Conservation (phyloP, 257 asterid species). For the Cruciata laevipes region DNA sequence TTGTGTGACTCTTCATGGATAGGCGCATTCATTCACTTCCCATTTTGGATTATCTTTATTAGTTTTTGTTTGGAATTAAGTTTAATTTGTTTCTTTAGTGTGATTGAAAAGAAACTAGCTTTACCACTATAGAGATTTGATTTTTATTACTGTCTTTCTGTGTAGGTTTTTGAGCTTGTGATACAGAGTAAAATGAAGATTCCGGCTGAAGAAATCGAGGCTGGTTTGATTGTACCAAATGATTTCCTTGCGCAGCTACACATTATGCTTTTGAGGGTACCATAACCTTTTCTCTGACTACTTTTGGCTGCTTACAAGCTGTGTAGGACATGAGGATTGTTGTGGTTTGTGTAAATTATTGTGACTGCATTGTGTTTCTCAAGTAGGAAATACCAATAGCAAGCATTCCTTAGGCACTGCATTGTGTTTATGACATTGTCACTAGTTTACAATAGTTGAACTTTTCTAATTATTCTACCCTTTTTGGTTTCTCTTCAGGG, state of each 20-base stretch:
- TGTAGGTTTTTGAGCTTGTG: conserved; percentile 69
- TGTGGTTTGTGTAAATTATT: background rate
- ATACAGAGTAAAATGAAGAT: conserved; percentile 42
- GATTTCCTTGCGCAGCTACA: conserved; percentile 65
- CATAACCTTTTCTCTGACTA: background rate
- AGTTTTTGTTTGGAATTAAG: background rate
- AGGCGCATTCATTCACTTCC: background rate
- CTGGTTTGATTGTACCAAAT: conserved; percentile 64
- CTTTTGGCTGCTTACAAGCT: background rate
- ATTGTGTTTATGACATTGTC: background rate
- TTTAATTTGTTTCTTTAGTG: background rate
- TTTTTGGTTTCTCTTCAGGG: conserved; percentile 41
- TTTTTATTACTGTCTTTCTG: background rate
- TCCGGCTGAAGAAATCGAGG: conserved; percentile 86
- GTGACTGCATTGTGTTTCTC: background rate
- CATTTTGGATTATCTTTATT: background rate
- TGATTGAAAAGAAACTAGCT: background rate
- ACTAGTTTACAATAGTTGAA: background rate
- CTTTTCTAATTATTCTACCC: background rate
- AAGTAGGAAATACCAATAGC: background rate
- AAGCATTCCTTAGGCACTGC: background rate
- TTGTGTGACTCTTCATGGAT: background rate
- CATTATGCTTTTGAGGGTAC: conserved; percentile 66
- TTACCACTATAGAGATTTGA: conserved; percentile 7
- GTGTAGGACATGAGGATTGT: background rate